Base-by-base conservation (phyloP, 164 flowering plant species). In the Macadamia integrifolia region DNA sequence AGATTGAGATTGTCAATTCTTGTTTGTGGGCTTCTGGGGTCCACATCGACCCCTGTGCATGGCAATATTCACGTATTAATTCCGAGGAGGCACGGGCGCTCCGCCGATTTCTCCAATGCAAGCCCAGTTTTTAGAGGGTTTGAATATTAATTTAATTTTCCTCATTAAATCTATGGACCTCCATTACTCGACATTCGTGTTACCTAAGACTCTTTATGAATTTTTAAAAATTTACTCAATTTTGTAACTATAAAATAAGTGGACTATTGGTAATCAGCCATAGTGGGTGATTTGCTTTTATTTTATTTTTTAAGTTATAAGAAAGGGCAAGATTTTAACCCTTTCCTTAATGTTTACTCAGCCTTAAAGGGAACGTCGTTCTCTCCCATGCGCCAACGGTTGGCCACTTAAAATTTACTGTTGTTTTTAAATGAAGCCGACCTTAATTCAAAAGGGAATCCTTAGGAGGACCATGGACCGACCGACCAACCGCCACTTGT, bases 101-200 rank as follows among this genome's bases (percentile, higher is more conserved):
- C 86, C 91, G 86, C 86, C 75, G 81, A 83, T 87, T 87, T 85
- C 87, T 87, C 91, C 91, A 18, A 87, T 69, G 85, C 74, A 9
- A 78, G 73, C 76, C 79, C 81, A 73, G 48, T 75, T 74, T 74
- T 82, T 67, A 60, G 23, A 23, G 32, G 58, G 52, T 70, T 62
- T 62, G 50, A 46, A 46, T 46, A 1, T 8, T 46, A 46, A 59
- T 52, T 64, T 12, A 35, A 44, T 2, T 32, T 53, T 17, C 14
- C 57, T 53, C 57, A 35, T 35, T 35, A 35, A 35, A 35, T 35
- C 40, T 35, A 5, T 35, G 5, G 5, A 2, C 6, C 18, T n/a
- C 14, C 57, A 13, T 12, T 17, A 46, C 29, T 73, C 55, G 74
- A 29, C 62, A 60, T 30, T 53, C 66, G 74, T 66, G 71, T 62